Conservation (phyloP, 2,329 filamentous ascomycete genomes). For the Escovopsis weberi region DNA sequence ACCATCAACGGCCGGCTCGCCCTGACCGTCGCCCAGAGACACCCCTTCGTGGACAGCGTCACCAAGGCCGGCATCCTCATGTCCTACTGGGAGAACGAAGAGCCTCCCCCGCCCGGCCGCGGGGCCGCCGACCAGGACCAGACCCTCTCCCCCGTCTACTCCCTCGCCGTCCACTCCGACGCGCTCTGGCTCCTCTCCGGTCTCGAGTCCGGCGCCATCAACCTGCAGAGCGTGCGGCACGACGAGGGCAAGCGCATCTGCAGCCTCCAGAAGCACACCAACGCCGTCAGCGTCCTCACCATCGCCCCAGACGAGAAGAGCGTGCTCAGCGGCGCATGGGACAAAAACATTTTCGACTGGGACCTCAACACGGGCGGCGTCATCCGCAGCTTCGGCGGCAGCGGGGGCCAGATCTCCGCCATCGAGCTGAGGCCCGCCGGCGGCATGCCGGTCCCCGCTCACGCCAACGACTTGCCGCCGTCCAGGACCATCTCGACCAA, state of each 20-base stretch:
- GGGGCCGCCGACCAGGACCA: conserved; percentile 37
- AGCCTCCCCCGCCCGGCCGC: conserved; percentile 34
- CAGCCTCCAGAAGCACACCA: conserved; percentile 69
- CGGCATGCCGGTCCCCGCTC: conserved; percentile 59
- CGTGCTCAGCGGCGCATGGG: conserved; percentile 88
- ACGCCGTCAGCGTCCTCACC: conserved; percentile 77
- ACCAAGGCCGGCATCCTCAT: conserved; percentile 87
- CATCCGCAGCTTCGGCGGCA: conserved; percentile 61
- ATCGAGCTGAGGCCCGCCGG: conserved; percentile 74
- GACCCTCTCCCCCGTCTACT: conserved; percentile 80
- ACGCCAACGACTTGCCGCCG: conserved; percentile 42
- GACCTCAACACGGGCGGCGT: conserved; percentile 76
- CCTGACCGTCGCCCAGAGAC: conserved; percentile 85
- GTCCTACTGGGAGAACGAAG: conserved; percentile 98
- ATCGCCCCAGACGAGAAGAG: conserved; percentile 75
- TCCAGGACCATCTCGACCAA: conserved; percentile 67
- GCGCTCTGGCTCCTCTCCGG: conserved; percentile 87
- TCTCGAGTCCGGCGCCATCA: conserved; percentile 80
- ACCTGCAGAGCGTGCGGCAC: conserved; percentile 82
- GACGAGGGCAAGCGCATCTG: conserved; percentile 86
- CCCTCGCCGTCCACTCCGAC: conserved; percentile 77
- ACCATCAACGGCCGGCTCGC: conserved; percentile 91
- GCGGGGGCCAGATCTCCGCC: conserved; percentile 70
- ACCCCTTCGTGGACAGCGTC: conserved; percentile 95
- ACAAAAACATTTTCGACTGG: conserved; percentile 90